Evolutionary conservation across 257 asterid species (phyloP).

Genomic region (Lithospermum erythrorhizon): DNA sequence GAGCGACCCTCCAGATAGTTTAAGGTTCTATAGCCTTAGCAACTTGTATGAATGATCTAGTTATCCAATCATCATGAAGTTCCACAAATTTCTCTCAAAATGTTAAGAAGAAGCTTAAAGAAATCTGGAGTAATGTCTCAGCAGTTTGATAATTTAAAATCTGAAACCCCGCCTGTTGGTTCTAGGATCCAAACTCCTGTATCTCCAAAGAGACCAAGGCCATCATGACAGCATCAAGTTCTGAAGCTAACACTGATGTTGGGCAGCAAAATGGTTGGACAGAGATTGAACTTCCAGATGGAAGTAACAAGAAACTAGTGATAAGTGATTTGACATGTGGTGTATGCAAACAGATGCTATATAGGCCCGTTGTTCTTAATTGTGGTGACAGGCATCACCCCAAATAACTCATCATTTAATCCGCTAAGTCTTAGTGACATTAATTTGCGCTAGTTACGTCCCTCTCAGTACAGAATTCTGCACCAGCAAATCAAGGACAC

Average conservation of each 20-base stretch:
- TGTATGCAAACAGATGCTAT: conserved; percentile 48
- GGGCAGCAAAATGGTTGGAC: conserved; percentile 10
- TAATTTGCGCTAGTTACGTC: conserved; percentile 10
- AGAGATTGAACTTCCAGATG: conserved; percentile 12
- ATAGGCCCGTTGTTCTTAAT: conserved; percentile 55
- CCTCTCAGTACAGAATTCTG: conserved; percentile 52
- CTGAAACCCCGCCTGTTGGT: conserved; percentile 13
- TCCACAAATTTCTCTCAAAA: too few species aligned
- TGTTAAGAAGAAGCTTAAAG: conserved; percentile 22
- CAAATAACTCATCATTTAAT: too few species aligned
- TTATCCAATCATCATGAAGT: neutral
- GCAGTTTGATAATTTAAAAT: conserved; percentile 22
- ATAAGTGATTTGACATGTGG: conserved; percentile 36
- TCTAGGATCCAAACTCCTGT: conserved; percentile 10
- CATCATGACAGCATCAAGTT: conserved; percentile 12
- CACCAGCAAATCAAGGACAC: conserved; percentile 26
- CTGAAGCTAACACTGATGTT: conserved; percentile 10
- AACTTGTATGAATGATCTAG: neutral
- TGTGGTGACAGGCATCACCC: conserved; percentile 55
- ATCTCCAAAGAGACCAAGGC: conserved; percentile 10
- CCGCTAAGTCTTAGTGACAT: neutral
- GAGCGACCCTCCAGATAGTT: neutral
- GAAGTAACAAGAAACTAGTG: conserved; percentile 18
- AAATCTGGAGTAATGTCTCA: conserved; percentile 28
- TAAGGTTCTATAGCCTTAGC: neutral